Base-by-base conservation (phyloP, 1,284 basidiomycete species). In the Microbotryomycetes sp. region DNA sequence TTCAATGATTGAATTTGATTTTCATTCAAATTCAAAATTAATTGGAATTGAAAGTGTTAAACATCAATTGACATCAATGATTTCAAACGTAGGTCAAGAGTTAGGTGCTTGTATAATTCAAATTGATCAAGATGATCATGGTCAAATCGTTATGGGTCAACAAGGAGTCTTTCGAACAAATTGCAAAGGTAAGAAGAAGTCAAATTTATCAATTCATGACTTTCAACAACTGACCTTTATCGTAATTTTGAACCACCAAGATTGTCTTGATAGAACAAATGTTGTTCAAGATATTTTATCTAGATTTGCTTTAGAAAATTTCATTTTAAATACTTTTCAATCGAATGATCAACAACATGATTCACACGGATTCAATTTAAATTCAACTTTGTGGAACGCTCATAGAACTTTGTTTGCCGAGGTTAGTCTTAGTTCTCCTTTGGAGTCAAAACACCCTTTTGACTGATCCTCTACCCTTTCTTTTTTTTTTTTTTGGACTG, bases 371-470 rank as follows among this genome's bases (percentile, higher is more conserved):
- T n/a, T n/a, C n/a, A 55, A 56, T 4, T 83, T 83, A 3, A 80
- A 79, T 61, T 78, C 63, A 1, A 56, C 83, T 6, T 77, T 98
- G 5, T 97, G 92, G 89, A 80, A 83, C 0, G 81, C 88, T 49
- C 93, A 98, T 76, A 84, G 92, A 30, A 88, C 92, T 70, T 79
- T 98, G 3, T 99, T 93, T 93, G 96, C 94, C 1, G 92, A 97
- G 47, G 72, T 72, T 61, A 50, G 69, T 63, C 31, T n/a, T 45
- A 4, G 2, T 29, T 36, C 45, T 29, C 23, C n/a, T 23, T 19
- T 9, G 25, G n/a, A 5, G 26, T 45, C 28, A 16, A 52, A 15
- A 6, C 49, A 12, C 22, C 22, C 45, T 19, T 14, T 14, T 26
- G 49, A 19, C 12, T 22, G n/a, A 32, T 52, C n/a, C n/a, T n/a